Evolutionary conservation across 495 filamentous ascomycete genomes (phyloP).

Genomic region (Letharia lupina): DNA sequence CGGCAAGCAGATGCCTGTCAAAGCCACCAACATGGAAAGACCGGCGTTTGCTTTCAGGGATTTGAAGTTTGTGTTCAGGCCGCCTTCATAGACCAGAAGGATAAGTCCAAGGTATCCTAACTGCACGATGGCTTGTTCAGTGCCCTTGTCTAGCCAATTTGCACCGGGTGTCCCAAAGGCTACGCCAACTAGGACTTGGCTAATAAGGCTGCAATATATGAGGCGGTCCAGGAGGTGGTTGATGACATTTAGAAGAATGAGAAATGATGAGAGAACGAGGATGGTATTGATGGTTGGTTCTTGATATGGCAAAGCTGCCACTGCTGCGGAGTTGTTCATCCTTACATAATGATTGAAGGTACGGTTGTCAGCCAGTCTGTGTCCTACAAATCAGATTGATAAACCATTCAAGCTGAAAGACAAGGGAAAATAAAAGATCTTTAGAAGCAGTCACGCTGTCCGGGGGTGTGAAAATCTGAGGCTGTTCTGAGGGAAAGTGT

Average conservation of each 20-base stretch:
- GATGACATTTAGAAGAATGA: slow-evolving; percentile 55
- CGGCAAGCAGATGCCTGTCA: slow-evolving; percentile 55
- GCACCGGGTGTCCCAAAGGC: slow-evolving; percentile 57
- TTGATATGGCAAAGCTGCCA: slow-evolving; percentile 44
- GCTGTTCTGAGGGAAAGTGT: neutral
- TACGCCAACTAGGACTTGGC: slow-evolving; percentile 65
- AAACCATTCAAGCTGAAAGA: neutral
- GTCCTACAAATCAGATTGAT: neutral
- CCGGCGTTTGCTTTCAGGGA: slow-evolving; percentile 51
- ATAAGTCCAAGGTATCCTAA: slow-evolving; percentile 73
- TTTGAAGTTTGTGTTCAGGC: slow-evolving; percentile 54
- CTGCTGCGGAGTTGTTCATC: neutral
- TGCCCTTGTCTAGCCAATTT: slow-evolving; percentile 41
- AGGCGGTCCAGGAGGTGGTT: slow-evolving; percentile 51
- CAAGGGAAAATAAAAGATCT: neutral
- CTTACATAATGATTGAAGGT: neutral
- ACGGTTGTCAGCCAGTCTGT: neutral
- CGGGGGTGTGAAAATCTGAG: too few relatives aligned
- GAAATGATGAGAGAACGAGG: slow-evolving; percentile 54
- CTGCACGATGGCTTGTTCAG: slow-evolving; percentile 52
- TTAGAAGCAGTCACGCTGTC: too few relatives aligned
- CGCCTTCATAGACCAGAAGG: slow-evolving; percentile 66
- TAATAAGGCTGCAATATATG: slow-evolving; percentile 64
- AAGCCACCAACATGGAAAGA: slow-evolving; percentile 52
- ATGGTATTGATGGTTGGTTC: slow-evolving; percentile 52